Evolutionary conservation across 345 rosid species (phyloP).

Genomic region (Sonneratia alba): DNA sequence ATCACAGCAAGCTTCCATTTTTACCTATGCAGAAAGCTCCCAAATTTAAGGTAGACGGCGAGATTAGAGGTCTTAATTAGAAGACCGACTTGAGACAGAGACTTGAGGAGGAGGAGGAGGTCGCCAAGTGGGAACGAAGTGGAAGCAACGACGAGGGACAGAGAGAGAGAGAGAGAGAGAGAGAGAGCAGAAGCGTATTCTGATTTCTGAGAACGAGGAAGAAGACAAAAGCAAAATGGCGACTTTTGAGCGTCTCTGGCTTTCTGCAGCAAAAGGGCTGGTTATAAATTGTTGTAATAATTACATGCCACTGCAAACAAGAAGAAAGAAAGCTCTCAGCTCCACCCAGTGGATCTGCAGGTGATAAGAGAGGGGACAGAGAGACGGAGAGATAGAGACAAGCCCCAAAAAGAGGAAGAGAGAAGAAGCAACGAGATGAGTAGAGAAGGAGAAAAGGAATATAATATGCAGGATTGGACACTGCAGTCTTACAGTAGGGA

Average conservation of each 20-base stretch:
- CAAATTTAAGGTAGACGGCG: conserved; percentile 11
- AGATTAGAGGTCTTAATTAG: neutral
- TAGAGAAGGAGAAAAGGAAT: conserved; percentile 16
- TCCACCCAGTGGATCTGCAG: conserved; percentile 10
- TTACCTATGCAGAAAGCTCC: neutral
- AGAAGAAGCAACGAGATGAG: conserved; percentile 18
- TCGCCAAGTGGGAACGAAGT: conserved; percentile 8
- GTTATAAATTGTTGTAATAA: neutral
- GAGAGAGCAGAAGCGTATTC: conserved; percentile 25
- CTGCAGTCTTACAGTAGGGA: neutral
- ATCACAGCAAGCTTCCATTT: conserved; percentile 68
- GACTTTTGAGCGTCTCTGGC: conserved; percentile 11
- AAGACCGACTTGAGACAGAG: conserved; percentile 21
- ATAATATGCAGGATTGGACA: conserved; percentile 2
- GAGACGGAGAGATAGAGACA: conserved; percentile 1
- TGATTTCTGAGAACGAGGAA: conserved; percentile 26
- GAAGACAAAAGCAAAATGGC: conserved; percentile 44
- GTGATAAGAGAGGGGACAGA: conserved; percentile 2
- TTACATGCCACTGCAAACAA: neutral
- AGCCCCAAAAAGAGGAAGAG: conserved; percentile 2
- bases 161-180: conserved; percentile 3
- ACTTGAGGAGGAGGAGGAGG: conserved; percentile 14
- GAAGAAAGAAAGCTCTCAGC: neutral
- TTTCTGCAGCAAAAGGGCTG: conserved; percentile 14
- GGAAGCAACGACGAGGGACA: neutral